These are phyloP conservation scores for Cercospora sesami DNA, from an alignment of 2,329 filamentous ascomycete genomes.

Conservation along the genomic window DNA sequence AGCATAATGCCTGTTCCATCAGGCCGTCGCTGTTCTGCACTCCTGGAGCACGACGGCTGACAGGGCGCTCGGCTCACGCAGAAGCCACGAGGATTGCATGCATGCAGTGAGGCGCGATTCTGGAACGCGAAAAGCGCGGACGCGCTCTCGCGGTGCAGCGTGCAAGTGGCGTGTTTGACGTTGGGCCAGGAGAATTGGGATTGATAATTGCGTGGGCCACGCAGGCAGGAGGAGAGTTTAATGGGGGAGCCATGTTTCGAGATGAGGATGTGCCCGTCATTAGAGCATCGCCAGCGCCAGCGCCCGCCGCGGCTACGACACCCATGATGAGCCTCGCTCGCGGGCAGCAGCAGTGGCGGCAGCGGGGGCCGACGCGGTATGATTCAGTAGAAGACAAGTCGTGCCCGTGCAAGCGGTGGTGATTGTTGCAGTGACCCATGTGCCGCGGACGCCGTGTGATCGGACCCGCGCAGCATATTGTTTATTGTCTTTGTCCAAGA, in stretches of 20 bases:
- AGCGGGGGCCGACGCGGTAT: neutral
- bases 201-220: neutral
- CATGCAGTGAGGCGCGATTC: conserved; percentile 5
- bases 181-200: neutral
- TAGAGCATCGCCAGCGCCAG: neutral
- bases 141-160: neutral
- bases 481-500: neutral
- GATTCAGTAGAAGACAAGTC: neutral
- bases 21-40: conserved; percentile 3
- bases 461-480: neutral
- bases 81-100: conserved; percentile 19
- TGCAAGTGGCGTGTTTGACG: conserved; percentile 2
- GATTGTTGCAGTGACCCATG: neutral
- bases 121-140: neutral
- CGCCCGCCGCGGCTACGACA: neutral
- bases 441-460: neutral
- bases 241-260: conserved; percentile 7
- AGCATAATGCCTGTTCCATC: conserved; percentile 2
- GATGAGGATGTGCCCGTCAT: conserved; percentile 3
- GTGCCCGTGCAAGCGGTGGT: neutral
- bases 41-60: conserved; percentile 7
- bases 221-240: conserved; percentile 3
- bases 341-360: neutral
- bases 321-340: neutral
- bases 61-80: conserved; percentile 9